Evolutionary conservation across 768 basidiomycete genomes (phyloP).

Genomic region (Amanita rubescens): DNA sequence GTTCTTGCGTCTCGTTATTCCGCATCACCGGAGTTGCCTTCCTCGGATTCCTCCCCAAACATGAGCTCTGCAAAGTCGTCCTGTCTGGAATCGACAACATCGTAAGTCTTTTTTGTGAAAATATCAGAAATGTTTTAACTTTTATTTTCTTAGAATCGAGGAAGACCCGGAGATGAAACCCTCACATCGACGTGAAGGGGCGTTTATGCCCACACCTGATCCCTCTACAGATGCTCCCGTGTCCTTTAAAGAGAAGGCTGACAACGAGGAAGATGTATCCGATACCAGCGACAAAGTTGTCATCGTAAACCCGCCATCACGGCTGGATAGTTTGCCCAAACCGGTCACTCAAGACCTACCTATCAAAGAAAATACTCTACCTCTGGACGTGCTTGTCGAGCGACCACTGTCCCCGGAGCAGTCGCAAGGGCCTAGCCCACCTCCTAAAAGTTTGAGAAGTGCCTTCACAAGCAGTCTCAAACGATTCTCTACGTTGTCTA

Average conservation of each 20-base stretch:
- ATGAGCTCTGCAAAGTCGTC: neutral
- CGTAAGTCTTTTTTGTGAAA: constrained; percentile 11
- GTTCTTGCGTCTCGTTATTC: constrained; percentile 24
- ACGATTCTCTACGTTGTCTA: constrained; percentile 53
- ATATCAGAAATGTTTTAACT: constrained; percentile 8
- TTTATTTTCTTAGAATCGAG: neutral
- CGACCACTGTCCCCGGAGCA: constrained; percentile 1
- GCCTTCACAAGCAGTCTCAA: constrained; percentile 40
- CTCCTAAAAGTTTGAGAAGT: constrained; percentile 42
- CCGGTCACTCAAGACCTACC: neutral
- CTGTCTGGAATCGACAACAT: neutral
- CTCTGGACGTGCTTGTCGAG: neutral
- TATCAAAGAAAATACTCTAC: neutral
- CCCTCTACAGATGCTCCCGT: constrained; percentile 1
- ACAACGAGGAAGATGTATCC: neutral
- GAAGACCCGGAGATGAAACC: constrained; percentile 16
- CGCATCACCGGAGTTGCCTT: constrained; percentile 11
- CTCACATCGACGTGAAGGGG: constrained; percentile 53
- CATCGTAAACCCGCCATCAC: constrained; percentile 28
- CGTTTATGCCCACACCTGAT: constrained; percentile 44
- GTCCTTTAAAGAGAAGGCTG: constrained; percentile 6
- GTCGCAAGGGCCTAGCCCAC: constrained; percentile 30
- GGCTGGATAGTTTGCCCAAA: constrained; percentile 22
- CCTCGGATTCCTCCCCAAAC: constrained; percentile 11
- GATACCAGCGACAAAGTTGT: neutral